Evolutionary conservation across 768 basidiomycete species (phyloP).

Genomic region (Leccinum barrowsii): DNA sequence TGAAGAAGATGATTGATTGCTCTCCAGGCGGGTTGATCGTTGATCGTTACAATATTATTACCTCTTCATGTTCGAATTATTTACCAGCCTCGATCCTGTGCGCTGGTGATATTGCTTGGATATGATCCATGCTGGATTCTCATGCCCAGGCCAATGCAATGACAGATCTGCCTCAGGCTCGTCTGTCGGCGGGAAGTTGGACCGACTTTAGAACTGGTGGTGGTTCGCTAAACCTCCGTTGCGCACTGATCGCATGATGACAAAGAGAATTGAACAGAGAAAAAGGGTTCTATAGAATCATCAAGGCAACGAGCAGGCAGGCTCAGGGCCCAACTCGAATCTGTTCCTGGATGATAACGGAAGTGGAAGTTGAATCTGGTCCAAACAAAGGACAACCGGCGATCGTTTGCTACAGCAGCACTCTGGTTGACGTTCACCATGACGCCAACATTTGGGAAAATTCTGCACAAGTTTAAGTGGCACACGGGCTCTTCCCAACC

Average conservation of each 20-base stretch:
- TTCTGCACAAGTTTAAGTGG: constrained; percentile 17
- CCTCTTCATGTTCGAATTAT: constrained; percentile 6
- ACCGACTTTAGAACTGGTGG: constrained; percentile 9
- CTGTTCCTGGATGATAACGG: no score
- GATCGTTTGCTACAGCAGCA: no score
- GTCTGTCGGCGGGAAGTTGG: not conserved
- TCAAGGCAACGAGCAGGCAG: no score
- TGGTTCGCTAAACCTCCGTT: not conserved
- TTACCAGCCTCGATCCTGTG: not conserved
- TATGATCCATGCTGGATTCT: not conserved
- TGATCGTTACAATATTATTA: not conserved
- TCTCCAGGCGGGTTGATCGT: constrained; percentile 21
- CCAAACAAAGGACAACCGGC: constrained; percentile 14
- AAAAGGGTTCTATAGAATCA: not conserved
- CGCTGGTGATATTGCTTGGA: not conserved
- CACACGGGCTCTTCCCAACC: constrained; percentile 1
- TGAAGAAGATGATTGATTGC: constrained; percentile 18
- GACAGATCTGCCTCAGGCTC: not conserved
- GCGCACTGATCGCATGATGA: constrained; percentile 3
- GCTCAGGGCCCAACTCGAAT: not conserved
- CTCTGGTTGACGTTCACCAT: constrained; percentile 1
- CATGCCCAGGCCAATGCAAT: not conserved
- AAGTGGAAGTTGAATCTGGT: not conserved
- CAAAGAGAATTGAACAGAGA: not conserved
- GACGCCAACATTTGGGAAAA: constrained; percentile 9